Base-by-base conservation (phyloP, 371 early-diverging fungal genomes). In the Massospora cicadina region DNA sequence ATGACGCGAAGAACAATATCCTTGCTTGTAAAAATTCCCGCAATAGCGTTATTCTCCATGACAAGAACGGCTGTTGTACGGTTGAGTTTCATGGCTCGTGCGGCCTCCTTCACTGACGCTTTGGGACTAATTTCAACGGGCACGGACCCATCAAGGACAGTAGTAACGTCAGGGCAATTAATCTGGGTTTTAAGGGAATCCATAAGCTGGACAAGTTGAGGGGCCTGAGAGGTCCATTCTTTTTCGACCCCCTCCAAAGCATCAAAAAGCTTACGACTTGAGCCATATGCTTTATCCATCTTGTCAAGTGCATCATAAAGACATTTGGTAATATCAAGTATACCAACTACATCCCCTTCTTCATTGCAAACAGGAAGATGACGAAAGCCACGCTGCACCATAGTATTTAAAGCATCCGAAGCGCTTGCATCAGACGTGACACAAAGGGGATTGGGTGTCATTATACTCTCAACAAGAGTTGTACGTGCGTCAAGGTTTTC, bases 1-100 rank as follows among this genome's bases (percentile, higher is more conserved):
- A 98, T 85, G 27, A 96, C 97, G 65, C 97, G 83, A 63, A 95
- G 77, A 28, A 95, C 97, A 66, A 98, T 85, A 74, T 98, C 98
- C 69, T 90, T 90, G 67, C 86, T 90, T 23, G 96, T 96, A 72
- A 93, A 91, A 69, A 96, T 95, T 65, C 97, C 97, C 24, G 87
- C 85, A 65, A 96, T 78, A 65, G 70, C 65, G 27, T 78, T 79
- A 57, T 84, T 87, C 64, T 90, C 90, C 68, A 88, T 83, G 3
- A 96, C 87, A 56, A 95, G 75, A 1, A 92, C 93, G 54, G 94
- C 95, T 0, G 96, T 96, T 60, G 89, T 87, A 67, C 86, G 86
- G 66, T 76, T 71, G 5, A 82, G 81, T 66, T 86, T 88, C 96
- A 97, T 95, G 71, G 86, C 74, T 43, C 79, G 73, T 2, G 95